Base-by-base conservation (phyloP, 805 yeast species). In the Brettanomyces naardenensis region DNA sequence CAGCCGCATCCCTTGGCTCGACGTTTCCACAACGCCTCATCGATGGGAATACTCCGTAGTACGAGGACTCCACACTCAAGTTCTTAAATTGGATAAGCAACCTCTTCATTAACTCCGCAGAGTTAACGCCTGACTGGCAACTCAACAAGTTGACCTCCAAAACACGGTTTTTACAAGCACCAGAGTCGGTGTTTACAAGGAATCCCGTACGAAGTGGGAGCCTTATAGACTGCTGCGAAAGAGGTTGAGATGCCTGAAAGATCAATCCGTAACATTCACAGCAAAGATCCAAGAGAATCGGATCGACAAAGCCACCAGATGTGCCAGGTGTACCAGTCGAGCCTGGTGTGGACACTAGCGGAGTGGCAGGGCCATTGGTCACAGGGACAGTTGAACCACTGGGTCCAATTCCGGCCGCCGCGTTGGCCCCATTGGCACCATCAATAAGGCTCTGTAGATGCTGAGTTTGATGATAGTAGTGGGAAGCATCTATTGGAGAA, bases 201-300 rank as follows among this genome's bases (percentile, higher is more conserved):
- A 77, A 82, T 1, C 92, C 92, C 1, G 85, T 75, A 44, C 76
- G 75, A 49, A 81, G 71, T 2, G 89, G 82, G 37, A 80, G 64
- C 36, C 89, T 64, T 18, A 78, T 76, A 6, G 84, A 82, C 15
- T 85, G 79, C 47, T 78, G 80, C 28, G 83, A 72, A 15, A 84
- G 61, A 2, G 89, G 84, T 31, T 78, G 69, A 0, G 87, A 71
- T 17, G 70, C 65, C 22, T 69, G 71, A 4, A 85, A 71, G 2
- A 82, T 62, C 1, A 78, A 50, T 0, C 82, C 88, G 42, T 69
- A 69, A 2, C 78, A 62, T 33, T 71, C 74, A 25, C 70, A 66
- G 7, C 67, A 56, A 3, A 73, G 55, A 46, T 79, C 78, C 19
- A 69, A 61, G n/a, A 81, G 33, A 9, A 43, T 43, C 5, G 55